Base-by-base conservation (phyloP, 768 basidiomycete genomes). In the Collybia sordida region DNA sequence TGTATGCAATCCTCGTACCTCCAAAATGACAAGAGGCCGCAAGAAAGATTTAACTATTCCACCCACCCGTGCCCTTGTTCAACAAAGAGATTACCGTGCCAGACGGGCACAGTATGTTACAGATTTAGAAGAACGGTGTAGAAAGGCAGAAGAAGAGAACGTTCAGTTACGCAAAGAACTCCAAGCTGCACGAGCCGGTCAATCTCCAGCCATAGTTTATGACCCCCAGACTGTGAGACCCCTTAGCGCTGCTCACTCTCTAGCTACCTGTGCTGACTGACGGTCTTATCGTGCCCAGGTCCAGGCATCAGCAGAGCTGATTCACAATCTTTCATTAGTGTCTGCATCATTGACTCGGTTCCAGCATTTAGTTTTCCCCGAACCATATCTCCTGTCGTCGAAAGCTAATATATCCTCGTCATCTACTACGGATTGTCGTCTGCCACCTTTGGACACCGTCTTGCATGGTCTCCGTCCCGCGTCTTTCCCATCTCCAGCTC, bases 61-160 rank as follows among this genome's bases (percentile, higher is more conserved):
- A 21, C 74, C 80, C 3, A 75, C 80, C 18, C 76, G 83, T 23
- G 75, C 80, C 36, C 73, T 86, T 23, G 71, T 78, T 41, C 81
- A 83, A 56, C 83, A 86, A 61, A 75, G 83, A 9, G 83, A 83
- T 64, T 86, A 84, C 59, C 78, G 83, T 17, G 83, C 82, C 6
- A 73, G 83, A 44, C 81, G 80, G 58, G 79, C 81, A 4, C 72
- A 72, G 47, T 81, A 84, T 64, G 61, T 85, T 42, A 64, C 74
- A 4, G 78, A 78, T 38, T 73, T 86, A 36, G 82, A 86, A 59
- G 72, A 76, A 17, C 76, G 81, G 22, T 77, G 75, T 59, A 70
- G 69, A n/a, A 68, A 61, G 25, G 72, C 73, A 11, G 83, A 86
- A 56, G 76, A 73, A 25, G 83, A 86, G 62, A 85, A 83, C 57